Evolutionary conservation across 2,329 filamentous ascomycete species (phyloP).

Genomic region (Apiospora koreana): DNA sequence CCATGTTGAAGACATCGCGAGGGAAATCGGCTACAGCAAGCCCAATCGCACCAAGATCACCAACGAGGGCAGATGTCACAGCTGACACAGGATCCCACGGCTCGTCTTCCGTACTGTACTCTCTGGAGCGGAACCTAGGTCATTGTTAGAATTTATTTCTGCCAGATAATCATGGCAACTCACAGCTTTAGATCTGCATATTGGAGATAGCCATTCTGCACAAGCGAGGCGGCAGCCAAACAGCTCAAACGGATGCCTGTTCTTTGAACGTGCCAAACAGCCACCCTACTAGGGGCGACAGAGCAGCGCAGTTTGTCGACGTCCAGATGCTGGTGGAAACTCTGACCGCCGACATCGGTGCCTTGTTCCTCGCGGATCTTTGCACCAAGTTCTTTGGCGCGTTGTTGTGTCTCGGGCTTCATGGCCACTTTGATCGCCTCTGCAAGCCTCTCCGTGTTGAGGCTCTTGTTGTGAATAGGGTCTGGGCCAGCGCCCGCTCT

Average conservation of each 20-base stretch:
- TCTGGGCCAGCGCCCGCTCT: conserved; percentile 71
- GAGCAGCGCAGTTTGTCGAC: conserved; percentile 69
- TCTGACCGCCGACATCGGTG: conserved; percentile 61
- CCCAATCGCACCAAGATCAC: conserved; percentile 77
- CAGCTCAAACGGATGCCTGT: conserved; percentile 69
- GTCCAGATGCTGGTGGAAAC: conserved; percentile 72
- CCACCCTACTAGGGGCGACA: conserved; percentile 66
- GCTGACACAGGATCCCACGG: conserved; percentile 80
- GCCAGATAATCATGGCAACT: conserved; percentile 31
- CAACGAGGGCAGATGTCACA: conserved; percentile 75
- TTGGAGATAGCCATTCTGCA: conserved; percentile 63
- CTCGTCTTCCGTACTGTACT: conserved; percentile 78
- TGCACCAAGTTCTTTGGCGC: conserved; percentile 58
- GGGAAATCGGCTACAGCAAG: conserved; percentile 80
- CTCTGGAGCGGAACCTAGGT: conserved; percentile 50
- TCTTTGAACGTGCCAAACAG: conserved; percentile 73
- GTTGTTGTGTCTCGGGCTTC: conserved; percentile 58
- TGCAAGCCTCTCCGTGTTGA: conserved; percentile 67
- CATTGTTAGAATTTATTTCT: conserved; percentile 16
- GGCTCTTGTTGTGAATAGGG: conserved; percentile 67
- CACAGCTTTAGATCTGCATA: conserved; percentile 75
- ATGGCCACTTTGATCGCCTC: conserved; percentile 63
- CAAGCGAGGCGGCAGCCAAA: conserved; percentile 70
- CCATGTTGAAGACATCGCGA: conserved; percentile 52
- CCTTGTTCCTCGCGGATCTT: conserved; percentile 69